phyloP scores from a whole-genome alignment of 23 red algal species.

The Cyanidioschyzon merolae region DNA sequence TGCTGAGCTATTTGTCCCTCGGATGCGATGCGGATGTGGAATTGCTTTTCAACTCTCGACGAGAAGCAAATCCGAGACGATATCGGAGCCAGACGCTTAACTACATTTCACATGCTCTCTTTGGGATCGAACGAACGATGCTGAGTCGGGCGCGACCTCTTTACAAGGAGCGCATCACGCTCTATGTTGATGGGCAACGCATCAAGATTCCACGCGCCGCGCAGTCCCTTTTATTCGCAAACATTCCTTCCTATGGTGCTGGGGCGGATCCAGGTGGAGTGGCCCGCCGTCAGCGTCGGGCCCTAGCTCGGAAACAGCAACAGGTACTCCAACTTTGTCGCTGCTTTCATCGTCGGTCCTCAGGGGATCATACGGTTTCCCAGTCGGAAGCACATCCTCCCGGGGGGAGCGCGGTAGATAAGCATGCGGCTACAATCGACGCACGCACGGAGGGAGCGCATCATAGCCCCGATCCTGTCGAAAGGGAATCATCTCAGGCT shows the following conservation, averaged over 20 bases:
- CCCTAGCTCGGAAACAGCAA: not conserved
- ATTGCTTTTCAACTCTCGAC: constrained; percentile 63
- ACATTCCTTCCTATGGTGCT: constrained; percentile 90
- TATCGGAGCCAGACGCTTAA: constrained; percentile 56
- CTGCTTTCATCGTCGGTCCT: not conserved
- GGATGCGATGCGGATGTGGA: constrained; percentile 90
- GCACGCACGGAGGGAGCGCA: not conserved
- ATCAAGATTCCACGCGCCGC: constrained; percentile 41
- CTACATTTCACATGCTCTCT: constrained; percentile 29
- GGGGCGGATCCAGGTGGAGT: constrained; percentile 60
- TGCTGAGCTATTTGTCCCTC: constrained; percentile 80
- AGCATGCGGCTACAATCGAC: not conserved
- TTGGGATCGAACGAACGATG: constrained; percentile 32
- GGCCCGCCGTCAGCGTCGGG: not conserved
- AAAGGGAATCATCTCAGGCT: not conserved
- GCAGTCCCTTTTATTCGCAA: constrained; percentile 76
- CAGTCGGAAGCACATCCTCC: not conserved
- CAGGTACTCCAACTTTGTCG: not conserved
- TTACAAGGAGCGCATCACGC: constrained; percentile 31
- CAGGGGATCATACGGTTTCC: not conserved
- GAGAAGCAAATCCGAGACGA: constrained; percentile 62
- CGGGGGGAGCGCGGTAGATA: not conserved
- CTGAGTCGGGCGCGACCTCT: constrained; percentile 36
- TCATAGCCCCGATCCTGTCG: not conserved
- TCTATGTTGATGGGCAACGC: constrained; percentile 38